Base-by-base conservation (phyloP, 495 filamentous ascomycete genomes). In the Aspergillus sclerotioniger region DNA sequence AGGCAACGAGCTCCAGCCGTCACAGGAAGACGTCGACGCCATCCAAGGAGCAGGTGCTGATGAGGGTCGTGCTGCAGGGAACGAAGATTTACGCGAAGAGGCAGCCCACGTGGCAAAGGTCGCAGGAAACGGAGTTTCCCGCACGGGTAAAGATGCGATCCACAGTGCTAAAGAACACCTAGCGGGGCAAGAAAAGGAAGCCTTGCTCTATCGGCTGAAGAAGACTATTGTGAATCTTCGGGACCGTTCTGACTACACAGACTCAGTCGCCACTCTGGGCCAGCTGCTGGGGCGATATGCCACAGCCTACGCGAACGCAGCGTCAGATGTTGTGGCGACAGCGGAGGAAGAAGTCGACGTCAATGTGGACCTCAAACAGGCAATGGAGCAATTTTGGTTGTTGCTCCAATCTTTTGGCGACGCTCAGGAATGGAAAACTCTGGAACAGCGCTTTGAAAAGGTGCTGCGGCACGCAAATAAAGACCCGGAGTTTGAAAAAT, bases 361-460 rank as follows among this genome's bases (percentile, higher is more conserved):
- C 8, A 96, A 96, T 65, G 75, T 70, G 3, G 92, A 88, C 57
- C 78, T 89, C 12, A 91, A 94, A 60, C 77, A 81, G 39, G 93
- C 93, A 1, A 70, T 92, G 17, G 75, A 81, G 37, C 88, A 91
- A 56, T 89, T 92, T 53, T 94, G 90, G 90, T 68, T 71, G 2
- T 74, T 98, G 13, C 57, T 96, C 12, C 89, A 82, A 57, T 87
- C 85, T 1, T 93, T 96, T 64, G 93, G 93, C 6, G 83, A 90
- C 56, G 68, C 68, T 31, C 68, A 82, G 33, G 84, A 90, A 59
- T 98, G 93, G 93, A 73, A 92, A 28, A 77, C 79, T 45, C 78
- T 93, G 0, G 84, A 92, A 67, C 63, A 83, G 20, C 76, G 78
- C 9, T 82, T 90, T 63, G 79, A 88, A 31, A 73, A 82, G 52